Percentiles rank a stretch among this genome's conserved stretches.
These are phyloP conservation scores for Turnera subulata DNA, from an alignment of 345 rosid genomes.

Conservation along the genomic window DNA sequence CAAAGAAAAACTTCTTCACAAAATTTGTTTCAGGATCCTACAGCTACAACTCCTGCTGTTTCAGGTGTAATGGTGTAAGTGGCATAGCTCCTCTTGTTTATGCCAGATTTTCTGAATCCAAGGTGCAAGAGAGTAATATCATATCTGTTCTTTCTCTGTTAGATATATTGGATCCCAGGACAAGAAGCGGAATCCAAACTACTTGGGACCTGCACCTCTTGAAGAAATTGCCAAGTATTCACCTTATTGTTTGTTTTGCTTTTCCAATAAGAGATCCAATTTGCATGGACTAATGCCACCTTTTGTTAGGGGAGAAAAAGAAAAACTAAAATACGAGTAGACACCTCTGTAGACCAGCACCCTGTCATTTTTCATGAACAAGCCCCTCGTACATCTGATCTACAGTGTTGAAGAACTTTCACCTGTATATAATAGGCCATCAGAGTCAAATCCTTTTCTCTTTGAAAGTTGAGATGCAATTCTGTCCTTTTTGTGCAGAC, in stretches of 20 bases:
- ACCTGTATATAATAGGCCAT: background rate
- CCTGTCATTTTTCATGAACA: too few species aligned
- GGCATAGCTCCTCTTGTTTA: background rate
- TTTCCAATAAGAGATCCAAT: too few species aligned
- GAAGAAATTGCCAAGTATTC: slow-evolving; percentile 77
- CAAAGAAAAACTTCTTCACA: slow-evolving; percentile 11
- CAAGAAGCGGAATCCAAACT: slow-evolving; percentile 62
- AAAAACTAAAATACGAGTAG: too few species aligned
- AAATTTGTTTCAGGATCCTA: slow-evolving; percentile 50
- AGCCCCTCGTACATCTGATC: too few species aligned
- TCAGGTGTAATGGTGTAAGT: slow-evolving; percentile 85
- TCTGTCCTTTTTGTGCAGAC: too few species aligned
- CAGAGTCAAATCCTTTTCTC: too few species aligned
- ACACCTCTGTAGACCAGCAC: too few species aligned
- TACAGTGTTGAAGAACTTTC: too few species aligned
- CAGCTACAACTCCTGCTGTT: slow-evolving; percentile 60
- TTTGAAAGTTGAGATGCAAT: too few species aligned
- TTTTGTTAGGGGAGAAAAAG: too few species aligned
- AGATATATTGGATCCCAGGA: slow-evolving; percentile 84
- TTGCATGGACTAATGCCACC: too few species aligned
- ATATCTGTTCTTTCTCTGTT: slow-evolving; percentile 11
- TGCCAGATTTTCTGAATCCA: background rate
- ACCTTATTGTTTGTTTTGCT: too few species aligned
- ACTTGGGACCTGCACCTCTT: slow-evolving; percentile 76
- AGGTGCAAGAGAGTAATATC: background rate